Conservation (phyloP, 2,329 filamentous ascomycete genomes). For the Sarocladium oryzae region DNA sequence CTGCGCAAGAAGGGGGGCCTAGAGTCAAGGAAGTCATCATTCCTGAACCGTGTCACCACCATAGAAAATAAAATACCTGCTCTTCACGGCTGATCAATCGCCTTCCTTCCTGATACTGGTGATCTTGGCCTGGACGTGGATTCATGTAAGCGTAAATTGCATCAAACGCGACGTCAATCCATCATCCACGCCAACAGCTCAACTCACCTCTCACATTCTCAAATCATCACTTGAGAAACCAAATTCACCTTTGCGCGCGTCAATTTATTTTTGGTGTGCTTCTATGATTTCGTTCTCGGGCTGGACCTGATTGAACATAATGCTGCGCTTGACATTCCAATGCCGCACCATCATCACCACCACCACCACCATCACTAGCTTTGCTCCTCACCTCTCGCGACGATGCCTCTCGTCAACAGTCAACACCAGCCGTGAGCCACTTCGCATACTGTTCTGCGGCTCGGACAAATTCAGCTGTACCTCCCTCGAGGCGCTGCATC, state of each 20-base stretch:
- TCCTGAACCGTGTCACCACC: too few species aligned
- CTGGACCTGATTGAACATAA: neutral
- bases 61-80: too few species aligned
- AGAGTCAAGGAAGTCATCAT: too few species aligned
- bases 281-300: neutral
- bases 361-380: too few species aligned
- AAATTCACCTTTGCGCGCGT: neutral
- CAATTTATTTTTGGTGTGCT: conserved; percentile 8
- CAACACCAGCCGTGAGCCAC: conserved; percentile 41
- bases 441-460: conserved; percentile 89
- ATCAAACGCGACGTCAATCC: conserved; percentile 24
- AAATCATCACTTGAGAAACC: too few species aligned
- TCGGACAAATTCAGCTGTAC: conserved; percentile 85
- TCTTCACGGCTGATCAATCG: too few species aligned
- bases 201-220: too few species aligned
- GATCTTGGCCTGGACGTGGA: too few species aligned
- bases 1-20: too few species aligned
- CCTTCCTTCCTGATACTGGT: too few species aligned
- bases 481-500: conserved; percentile 63
- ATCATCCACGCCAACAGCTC: neutral
- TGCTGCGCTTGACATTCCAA: neutral
- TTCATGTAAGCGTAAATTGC: conserved; percentile 28
- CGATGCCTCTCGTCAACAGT: neutral
- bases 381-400: neutral
- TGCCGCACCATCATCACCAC: neutral